Conservation (phyloP, 1,284 basidiomycete genomes). For the Microbotryum saponariae region DNA sequence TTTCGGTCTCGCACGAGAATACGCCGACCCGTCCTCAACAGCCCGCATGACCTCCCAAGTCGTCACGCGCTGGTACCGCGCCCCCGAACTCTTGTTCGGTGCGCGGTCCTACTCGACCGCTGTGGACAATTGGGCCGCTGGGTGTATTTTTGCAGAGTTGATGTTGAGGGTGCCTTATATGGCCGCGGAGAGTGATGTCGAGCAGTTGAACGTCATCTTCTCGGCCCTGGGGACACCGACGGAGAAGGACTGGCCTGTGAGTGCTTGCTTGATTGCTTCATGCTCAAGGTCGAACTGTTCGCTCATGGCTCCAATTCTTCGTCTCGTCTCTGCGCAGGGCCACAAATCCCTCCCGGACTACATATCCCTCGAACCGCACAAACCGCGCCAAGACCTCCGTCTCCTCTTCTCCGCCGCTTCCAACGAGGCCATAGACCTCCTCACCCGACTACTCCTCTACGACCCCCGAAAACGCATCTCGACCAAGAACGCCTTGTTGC, state of each 20-base stretch:
- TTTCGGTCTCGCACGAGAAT: conserved; percentile 96
- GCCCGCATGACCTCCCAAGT: conserved; percentile 97
- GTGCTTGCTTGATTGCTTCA: conserved; percentile 30
- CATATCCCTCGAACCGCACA: conserved; percentile 62
- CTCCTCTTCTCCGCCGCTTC: conserved; percentile 86
- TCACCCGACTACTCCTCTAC: conserved; percentile 69
- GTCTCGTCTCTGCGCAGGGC: conserved; percentile 50
- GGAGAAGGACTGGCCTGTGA: conserved; percentile 91
- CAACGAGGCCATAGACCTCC: conserved; percentile 74
- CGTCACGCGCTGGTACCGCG: conserved; percentile 96
- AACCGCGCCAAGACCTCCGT: conserved; percentile 63
- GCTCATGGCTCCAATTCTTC: conserved; percentile 19
- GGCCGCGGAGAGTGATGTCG: conserved; percentile 88
- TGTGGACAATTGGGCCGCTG: conserved; percentile 90
- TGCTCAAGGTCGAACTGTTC: not conserved
- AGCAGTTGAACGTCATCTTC: conserved; percentile 90
- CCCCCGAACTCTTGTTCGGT: conserved; percentile 85
- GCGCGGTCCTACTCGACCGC: conserved; percentile 77
- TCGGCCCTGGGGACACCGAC: conserved; percentile 90
- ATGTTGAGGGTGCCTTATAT: conserved; percentile 92
- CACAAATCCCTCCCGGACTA: conserved; percentile 85
- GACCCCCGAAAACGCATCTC: conserved; percentile 77
- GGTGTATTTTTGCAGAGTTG: conserved; percentile 90
- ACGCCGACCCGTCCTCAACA: conserved; percentile 65
- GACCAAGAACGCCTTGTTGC: conserved; percentile 67